Evolutionary conservation across 169 alveolate species (phyloP), one percentile per base, ranked within the genome.

Genomic region (Theileria luwenshuni): DNA sequence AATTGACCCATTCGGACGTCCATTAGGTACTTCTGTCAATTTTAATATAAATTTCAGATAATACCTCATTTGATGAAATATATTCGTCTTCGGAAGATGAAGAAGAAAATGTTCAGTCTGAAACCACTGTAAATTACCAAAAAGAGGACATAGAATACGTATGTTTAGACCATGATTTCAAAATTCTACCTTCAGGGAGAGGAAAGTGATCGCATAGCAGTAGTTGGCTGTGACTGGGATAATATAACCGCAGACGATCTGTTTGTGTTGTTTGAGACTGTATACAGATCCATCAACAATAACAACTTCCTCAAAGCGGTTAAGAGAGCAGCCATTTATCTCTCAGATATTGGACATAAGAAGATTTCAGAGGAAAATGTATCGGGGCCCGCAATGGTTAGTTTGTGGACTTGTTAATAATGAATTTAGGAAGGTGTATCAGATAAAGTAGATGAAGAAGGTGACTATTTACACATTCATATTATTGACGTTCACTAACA

Each of bases 181-280:
- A 58, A 72, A 30, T 63, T 54, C 51, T 62, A 76, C n/a, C 76
- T 65, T 21, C 30, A 79, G 86, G 94, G 95, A 52, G 84, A 95
- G 48, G 96, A 91, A 28, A 89, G 95, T 15, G 86, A 86, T 62
- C 95, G 99, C 76, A 62, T 97, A 21, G 98, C 99, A 17, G 92
- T 97, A n/a, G 88, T 94, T 64, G 98, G 98, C 69, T 90, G 96
- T 49, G 99, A 97, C 79, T 97, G 99, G 99, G 97, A 95, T 35
- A 90, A 95, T 79, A 92, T 96, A 23, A 92, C 86, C 42, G 97
- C 98, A 35, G 93, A 90, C 59, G 99, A 97, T 86, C 73, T 97
- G 61, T 93, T 94, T 59, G 94, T 95, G 25, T 77, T 97, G 45
- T 96, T 97, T 73, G 94, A 76, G 61, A 84, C 93, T n/a, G 72